A percentile compares a stretch with the other conserved stretches of the same genome.
Evolutionary conservation across 1,284 basidiomycete genomes (phyloP).

Genomic region (Ganoderma multipileum): DNA sequence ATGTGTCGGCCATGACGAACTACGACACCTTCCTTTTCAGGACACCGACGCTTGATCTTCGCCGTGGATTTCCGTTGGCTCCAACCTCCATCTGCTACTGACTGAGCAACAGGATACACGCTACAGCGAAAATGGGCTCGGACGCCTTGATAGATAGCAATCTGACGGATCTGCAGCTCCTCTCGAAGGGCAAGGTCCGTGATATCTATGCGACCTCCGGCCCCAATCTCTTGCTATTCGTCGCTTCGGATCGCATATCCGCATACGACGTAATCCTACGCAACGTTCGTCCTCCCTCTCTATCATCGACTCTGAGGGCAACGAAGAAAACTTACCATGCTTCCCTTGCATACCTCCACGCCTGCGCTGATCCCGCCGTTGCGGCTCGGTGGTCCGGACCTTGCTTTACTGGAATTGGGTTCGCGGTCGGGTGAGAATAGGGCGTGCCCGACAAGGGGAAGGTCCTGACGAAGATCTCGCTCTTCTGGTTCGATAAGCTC

Average conservation of each 20-base stretch:
- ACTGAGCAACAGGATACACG: neutral
- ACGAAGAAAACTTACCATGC: neutral
- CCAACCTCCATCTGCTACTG: neutral
- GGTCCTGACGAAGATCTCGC: slow-evolving; percentile 88
- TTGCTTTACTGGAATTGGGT: neutral
- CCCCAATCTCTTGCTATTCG: slow-evolving; percentile 83
- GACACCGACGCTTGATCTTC: slow-evolving; percentile 8
- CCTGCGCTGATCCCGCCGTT: neutral
- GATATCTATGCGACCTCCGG: slow-evolving; percentile 86
- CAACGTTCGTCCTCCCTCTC: slow-evolving; percentile 66
- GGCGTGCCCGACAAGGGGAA: slow-evolving; percentile 95
- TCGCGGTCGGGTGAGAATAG: slow-evolving; percentile 49
- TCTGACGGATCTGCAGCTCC: slow-evolving; percentile 62
- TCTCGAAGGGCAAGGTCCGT: slow-evolving; percentile 92
- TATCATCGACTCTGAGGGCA: neutral
- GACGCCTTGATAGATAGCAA: slow-evolving; percentile 57
- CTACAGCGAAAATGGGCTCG: slow-evolving; percentile 17
- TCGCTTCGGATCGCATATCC: slow-evolving; percentile 95
- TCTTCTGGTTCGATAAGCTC: slow-evolving; percentile 95
- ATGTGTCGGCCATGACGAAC: neutral
- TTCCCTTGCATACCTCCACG: neutral
- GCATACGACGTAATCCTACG: slow-evolving; percentile 96
- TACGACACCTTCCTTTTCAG: slow-evolving; percentile 19
- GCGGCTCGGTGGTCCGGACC: neutral
- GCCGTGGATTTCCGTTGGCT: neutral